Conservation (phyloP, 2,329 filamentous ascomycete genomes). For the Penicillium sp. region DNA sequence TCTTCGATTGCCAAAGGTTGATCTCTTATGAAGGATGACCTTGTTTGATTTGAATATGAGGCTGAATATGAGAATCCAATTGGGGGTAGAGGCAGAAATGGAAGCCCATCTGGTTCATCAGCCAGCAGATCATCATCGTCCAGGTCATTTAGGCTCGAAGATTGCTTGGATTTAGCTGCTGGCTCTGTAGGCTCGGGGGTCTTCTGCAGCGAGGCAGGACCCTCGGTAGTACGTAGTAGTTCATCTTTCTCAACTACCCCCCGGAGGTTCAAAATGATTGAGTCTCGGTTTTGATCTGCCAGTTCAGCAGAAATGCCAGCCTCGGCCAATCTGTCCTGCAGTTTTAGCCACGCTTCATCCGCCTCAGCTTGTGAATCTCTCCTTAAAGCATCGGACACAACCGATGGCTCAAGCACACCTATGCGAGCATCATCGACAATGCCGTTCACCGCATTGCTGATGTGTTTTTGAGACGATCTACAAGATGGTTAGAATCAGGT, state of each 20-base stretch:
- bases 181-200: not conserved
- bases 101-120: not conserved
- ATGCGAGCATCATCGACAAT: constrained; percentile 12
- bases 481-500: not conserved
- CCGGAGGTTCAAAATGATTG: constrained; percentile 13
- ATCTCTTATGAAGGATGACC: constrained; percentile 3
- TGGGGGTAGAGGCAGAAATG: not conserved
- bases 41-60: not conserved
- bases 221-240: not conserved
- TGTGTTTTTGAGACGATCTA: constrained; percentile 16
- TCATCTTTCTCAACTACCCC: constrained; percentile 6
- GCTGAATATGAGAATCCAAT: constrained; percentile 1
- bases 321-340: constrained; percentile 11
- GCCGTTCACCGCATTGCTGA: constrained; percentile 6
- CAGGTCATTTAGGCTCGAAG: not conserved
- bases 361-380: not conserved
- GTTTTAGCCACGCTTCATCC: constrained; percentile 9
- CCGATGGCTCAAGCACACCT: constrained; percentile 1
- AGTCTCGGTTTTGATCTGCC: constrained; percentile 10
- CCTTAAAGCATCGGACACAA: constrained; percentile 8
- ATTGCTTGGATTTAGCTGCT: not conserved
- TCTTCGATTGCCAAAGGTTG: constrained; percentile 6
- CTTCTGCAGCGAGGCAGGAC: not conserved
- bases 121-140: not conserved
- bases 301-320: constrained; percentile 11